Base-by-base conservation (phyloP, 768 basidiomycete species). In the Pleurotus tuoliensis region DNA sequence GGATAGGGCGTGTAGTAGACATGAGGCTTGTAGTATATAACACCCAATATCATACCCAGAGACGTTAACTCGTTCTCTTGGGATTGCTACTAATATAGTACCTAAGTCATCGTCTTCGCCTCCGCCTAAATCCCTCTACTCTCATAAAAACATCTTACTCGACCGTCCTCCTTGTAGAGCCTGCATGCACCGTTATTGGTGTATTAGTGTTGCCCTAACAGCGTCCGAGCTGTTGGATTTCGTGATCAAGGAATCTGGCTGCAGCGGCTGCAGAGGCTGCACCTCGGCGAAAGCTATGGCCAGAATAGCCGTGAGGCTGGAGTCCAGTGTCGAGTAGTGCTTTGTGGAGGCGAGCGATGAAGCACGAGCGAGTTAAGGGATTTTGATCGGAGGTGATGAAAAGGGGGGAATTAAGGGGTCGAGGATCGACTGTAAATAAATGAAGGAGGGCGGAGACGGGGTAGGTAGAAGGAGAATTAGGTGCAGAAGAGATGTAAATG, bases 211-310 rank as follows among this genome's bases (percentile, higher is more conserved):
- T n/a, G n/a, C n/a, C n/a, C n/a, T n/a, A n/a, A n/a, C n/a, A n/a
- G n/a, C n/a, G n/a, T n/a, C n/a, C n/a, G 1, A 75, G 63, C 7
- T 70, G 67, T 60, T 76, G 71, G 22, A 74, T 73, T 52, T 75
- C 68, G 30, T 69, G 63, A 37, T 73, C 71, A 1, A 63, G 54
- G 54, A 63, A 70, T 0, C 72, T 69, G 0, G 60, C 71, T 0
- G 62, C 56, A 1, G 65, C 64, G 1, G 73, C 72, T 3, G 68
- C 60, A 5, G 70, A 58, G 1, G 72, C 72, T 0, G 66, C 66
- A 3, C 67, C 65, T 1, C 64, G 56, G 9, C 63, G 56, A 56
- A 71, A 70, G 44, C 70, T 70, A 53, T 69, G 69, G 9, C 69
- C 68, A 0, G 65, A 57, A 41, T 62, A 70, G 0, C 24, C 24